Conservation (phyloP, 345 rosid species). For the Citrus trifoliata region DNA sequence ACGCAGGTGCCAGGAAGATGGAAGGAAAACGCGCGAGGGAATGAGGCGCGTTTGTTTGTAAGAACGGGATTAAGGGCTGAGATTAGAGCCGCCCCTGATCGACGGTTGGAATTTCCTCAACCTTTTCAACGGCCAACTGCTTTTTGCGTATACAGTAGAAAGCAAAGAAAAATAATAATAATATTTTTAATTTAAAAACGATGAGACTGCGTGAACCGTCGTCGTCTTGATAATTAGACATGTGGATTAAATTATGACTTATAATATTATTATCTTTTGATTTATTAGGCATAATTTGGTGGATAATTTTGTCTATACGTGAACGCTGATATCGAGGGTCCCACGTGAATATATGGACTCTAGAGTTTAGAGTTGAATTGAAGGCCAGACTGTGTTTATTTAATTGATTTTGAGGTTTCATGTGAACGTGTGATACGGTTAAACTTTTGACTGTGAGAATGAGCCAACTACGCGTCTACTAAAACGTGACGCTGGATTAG, state of each 20-base stretch:
- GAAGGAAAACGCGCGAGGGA: constrained; percentile 40
- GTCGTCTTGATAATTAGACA: background rate
- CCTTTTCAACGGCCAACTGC: constrained; percentile 27
- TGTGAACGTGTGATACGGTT: background rate
- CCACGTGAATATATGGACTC: background rate
- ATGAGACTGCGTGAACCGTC: background rate
- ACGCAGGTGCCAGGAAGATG: constrained; percentile 52
- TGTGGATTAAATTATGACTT: background rate
- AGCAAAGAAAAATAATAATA: background rate
- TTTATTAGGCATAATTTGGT: background rate
- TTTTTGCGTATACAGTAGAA: background rate
- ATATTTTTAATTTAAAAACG: background rate
- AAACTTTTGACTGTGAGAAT: background rate
- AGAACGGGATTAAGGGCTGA: constrained; percentile 32
- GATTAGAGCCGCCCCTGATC: constrained; percentile 54
- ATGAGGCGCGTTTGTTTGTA: background rate
- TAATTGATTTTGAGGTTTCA: background rate
- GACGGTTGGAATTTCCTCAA: constrained; percentile 20
- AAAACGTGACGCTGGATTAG: background rate
- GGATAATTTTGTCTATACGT: background rate
- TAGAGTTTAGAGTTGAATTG: too few relatives aligned
- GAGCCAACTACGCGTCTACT: background rate
- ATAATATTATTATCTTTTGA: too few relatives aligned
- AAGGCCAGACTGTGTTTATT: too few relatives aligned
- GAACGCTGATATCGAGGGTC: background rate